phyloP scores from a whole-genome alignment of 768 basidiomycete genomes.

The Austroboletus festivus region DNA sequence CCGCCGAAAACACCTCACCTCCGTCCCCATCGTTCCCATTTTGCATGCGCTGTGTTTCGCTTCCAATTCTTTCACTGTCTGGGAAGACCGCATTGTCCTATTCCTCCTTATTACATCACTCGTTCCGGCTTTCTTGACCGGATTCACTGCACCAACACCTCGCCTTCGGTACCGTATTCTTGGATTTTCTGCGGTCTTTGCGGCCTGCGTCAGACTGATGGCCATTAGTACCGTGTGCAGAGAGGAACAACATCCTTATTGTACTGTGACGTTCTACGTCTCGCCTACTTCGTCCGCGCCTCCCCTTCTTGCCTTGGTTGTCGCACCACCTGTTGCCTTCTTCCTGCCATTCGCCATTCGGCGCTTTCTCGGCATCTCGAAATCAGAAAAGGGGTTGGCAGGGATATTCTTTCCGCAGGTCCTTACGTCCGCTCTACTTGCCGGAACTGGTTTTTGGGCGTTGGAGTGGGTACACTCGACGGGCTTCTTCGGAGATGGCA shows the following conservation, averaged over 20 bases:
- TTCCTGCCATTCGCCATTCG: constrained; percentile 55
- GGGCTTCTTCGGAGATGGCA: constrained; percentile 39
- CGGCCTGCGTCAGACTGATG: constrained; percentile 70
- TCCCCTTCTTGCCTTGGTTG: constrained; percentile 53
- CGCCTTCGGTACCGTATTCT: constrained; percentile 75
- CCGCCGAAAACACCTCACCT: constrained; percentile 22
- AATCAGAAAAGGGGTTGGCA: constrained; percentile 74
- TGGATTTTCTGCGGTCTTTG: constrained; percentile 64
- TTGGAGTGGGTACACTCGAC: constrained; percentile 76
- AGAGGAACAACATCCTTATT: constrained; percentile 92
- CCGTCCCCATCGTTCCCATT: constrained; percentile 48
- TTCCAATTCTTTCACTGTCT: constrained; percentile 96
- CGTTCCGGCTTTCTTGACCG: constrained; percentile 54
- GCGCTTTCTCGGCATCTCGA: constrained; percentile 59
- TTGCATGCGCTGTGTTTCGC: constrained; percentile 76
- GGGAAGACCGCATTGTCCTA: constrained; percentile 85
- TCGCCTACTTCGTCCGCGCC: constrained; percentile 68
- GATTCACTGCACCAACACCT: constrained; percentile 63
- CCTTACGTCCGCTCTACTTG: constrained; percentile 55
- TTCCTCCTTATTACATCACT: constrained; percentile 72
- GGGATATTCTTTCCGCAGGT: constrained; percentile 57
- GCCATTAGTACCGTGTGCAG: constrained; percentile 83
- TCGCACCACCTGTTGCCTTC: constrained; percentile 56
- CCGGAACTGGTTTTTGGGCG: constrained; percentile 69
- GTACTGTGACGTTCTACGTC: constrained; percentile 85